Evolutionary conservation across 164 flowering plant species (phyloP), one percentile per base, ranked within the genome.

Genomic region (Magnolia kwangsiensis): DNA sequence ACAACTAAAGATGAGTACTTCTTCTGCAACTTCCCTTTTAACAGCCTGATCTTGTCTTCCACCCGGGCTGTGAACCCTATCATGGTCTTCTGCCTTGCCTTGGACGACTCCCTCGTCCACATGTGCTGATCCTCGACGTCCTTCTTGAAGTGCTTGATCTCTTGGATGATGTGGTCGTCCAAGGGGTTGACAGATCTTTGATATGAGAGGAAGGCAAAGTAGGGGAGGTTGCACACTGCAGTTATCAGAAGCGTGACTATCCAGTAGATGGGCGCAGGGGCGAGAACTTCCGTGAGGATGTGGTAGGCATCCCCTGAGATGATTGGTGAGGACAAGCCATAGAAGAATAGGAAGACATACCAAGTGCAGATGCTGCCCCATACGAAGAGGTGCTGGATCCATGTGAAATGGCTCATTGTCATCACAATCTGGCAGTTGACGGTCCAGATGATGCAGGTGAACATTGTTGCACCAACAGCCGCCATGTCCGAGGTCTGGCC

Each of bases 111-210:
- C 73, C 94, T 78, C 1, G 78, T 85, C 99, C 99, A 96, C 97
- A 96, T 96, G 31, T 59, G 80, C 13, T 81, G 85, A 77, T 96
- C 99, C 84, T 86, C 87, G 1, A 89, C 86, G 63, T 96, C 98
- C 65, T 90, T 96, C 90, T 80, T 90, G 82, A 87, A 96, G 84
- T 91, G 88, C 82, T 94, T 94, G 83, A 96, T 96, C 77, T 96
- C 99, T 84, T 94, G 99, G 75, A 96, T 96, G 71, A 96, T 79
- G 72, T 96, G 98, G 78, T 96, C 98, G 75, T 96, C 99, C 97
- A 94, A 84, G 9, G 99, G 99, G 72, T 91, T 81, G 77, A 93
- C 82, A 50, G 87, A 80, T 80, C 98, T 84, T 80, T 94, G 99
- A 87, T 81, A 91, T 0, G 95, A 86, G n/a, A 92, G 85, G 87